Conservation (phyloP, 371 early-diverging fungal species). For the Cokeromyces recurvatus region DNA sequence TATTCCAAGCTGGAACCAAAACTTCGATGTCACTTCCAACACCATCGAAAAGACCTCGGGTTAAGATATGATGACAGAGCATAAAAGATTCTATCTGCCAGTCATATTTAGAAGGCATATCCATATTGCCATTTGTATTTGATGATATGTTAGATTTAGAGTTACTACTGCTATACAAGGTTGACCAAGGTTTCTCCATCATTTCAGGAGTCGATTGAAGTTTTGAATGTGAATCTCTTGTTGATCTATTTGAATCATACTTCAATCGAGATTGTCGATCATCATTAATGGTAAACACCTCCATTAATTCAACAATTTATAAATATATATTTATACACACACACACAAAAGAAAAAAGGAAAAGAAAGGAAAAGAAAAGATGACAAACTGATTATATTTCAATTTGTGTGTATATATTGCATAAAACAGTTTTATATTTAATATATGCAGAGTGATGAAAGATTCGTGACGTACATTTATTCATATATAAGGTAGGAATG, state of each 20-base stretch:
- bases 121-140: too few relatives aligned
- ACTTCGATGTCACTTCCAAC: slow-evolving; percentile 54
- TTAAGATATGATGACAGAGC: slow-evolving; percentile 47
- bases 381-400: not conserved
- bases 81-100: slow-evolving; percentile 36
- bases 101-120: slow-evolving; percentile 35
- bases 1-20: slow-evolving; percentile 42
- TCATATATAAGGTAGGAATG: too few relatives aligned
- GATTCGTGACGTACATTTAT: too few relatives aligned
- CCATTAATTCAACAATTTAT: too few relatives aligned
- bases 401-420: too few relatives aligned
- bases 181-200: not conserved
- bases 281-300: not conserved
- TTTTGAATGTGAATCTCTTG: slow-evolving; percentile 2
- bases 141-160: not conserved
- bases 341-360: not conserved
- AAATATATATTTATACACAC: too few relatives aligned
- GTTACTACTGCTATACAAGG: too few relatives aligned
- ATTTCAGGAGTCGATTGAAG: too few relatives aligned
- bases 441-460: too few relatives aligned
- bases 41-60: slow-evolving; percentile 49
- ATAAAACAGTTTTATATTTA: too few relatives aligned
- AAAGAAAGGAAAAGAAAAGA: not conserved
- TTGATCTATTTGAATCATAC: too few relatives aligned
- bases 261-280: not conserved